Evolutionary conservation across 1,139 yeast genomes (phyloP), one percentile per base, ranked within the genome.

Genomic region (Zygosaccharomyces sapae): DNA sequence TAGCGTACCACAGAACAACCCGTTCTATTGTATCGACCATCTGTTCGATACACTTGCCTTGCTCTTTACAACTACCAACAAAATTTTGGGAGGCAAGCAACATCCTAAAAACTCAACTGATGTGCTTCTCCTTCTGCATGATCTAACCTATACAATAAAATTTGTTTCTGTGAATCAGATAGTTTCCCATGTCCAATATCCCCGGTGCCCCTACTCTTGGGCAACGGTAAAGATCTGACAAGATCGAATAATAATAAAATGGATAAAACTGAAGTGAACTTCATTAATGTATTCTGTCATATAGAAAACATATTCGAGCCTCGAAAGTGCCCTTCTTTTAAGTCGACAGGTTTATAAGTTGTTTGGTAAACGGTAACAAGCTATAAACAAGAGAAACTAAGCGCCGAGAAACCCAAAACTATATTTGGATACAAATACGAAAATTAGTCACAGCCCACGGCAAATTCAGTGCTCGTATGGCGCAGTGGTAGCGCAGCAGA

Each of bases 401-500:
- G 12, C 30, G 30, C 30, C 9, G 30, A 27, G 30, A n/a, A n/a
- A n/a, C n/a, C n/a, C n/a, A n/a, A n/a, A n/a, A n/a, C n/a, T n/a
- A n/a, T n/a, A n/a, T n/a, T n/a, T n/a, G n/a, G n/a, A n/a, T n/a
- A n/a, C n/a, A 24, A 6, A 24, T 24, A 6, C 1, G 8, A 24
- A 24, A 8, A 24, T 2, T 2, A 2, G 27, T 2, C 27, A 6
- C 27, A 24, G n/a, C n/a, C n/a, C 27, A 24, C 5, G n/a, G n/a
- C 2, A 24, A 2, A 1, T 24, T 24, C 27, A 24, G 27, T 8
- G 85, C 83, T 77, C 77, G 82, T 76, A 73, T 81, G 86, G 87
- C 87, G 86, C 86, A 81, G 87, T 79, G 87, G 87, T 82, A 82
- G 86, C 86, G 88, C 86, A 81, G 86, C 84, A 82, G 87, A 82